A percentile compares a stretch with the other conserved stretches of the same genome.
Conservation (phyloP, 139 green algal species). For the Closterium sp. region DNA sequence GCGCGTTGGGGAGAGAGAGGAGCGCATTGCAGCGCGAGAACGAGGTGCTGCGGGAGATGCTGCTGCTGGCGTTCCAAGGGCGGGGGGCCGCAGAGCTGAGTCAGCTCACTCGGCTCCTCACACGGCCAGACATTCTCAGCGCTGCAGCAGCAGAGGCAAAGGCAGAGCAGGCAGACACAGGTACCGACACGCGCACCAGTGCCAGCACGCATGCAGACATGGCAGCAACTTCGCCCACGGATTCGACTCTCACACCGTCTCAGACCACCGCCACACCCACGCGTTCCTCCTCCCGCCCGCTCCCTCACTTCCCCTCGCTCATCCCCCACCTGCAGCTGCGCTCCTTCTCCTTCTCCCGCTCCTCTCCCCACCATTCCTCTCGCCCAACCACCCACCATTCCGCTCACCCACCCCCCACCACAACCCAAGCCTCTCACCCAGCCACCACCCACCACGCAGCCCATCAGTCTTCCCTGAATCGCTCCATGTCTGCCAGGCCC, state of each 20-base stretch:
- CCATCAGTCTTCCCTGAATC: not conserved
- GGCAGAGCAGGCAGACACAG: not conserved
- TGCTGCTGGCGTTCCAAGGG: not conserved
- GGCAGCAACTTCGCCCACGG: not conserved
- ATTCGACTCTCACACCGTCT: not conserved
- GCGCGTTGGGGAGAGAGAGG: not conserved
- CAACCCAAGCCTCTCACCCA: too few species aligned
- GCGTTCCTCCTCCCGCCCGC: not conserved
- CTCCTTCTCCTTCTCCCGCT: not conserved
- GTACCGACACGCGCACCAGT: not conserved
- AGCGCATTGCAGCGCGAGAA: not conserved
- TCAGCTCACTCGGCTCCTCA: not conserved
- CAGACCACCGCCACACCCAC: not conserved
- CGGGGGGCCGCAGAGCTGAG: not conserved
- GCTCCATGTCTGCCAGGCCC: not conserved
- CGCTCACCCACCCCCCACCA: not conserved
- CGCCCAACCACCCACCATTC: not conserved
- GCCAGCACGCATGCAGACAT: not conserved
- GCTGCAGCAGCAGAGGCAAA: not conserved
- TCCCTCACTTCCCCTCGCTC: not conserved
- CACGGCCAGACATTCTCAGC: not conserved
- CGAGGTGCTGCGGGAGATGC: not conserved
- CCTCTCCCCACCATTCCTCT: not conserved
- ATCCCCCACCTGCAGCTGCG: not conserved
- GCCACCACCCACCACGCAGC: not conserved